Percentiles rank a stretch among this genome's conserved stretches.
Evolutionary conservation across 73 alveolate species (phyloP).

Genomic region (Paramecium bursaria): DNA sequence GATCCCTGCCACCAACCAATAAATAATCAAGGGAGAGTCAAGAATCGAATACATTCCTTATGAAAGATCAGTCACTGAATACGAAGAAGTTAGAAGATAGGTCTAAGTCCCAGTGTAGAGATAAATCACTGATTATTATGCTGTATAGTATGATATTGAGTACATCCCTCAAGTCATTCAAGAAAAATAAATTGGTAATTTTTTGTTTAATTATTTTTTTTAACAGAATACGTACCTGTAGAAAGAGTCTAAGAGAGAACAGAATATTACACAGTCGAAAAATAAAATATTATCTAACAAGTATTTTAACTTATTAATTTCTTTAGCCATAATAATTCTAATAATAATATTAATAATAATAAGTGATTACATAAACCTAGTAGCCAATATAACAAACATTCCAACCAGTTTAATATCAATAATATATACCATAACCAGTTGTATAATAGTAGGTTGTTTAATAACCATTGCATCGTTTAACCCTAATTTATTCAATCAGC

Average conservation of each 20-base stretch:
- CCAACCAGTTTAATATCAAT: conserved; percentile 1
- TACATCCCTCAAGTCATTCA: conserved; percentile 60
- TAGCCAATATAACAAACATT: background rate
- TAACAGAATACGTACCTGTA: conserved; percentile 60
- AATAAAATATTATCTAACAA: conserved; percentile 26
- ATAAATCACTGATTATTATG: conserved; percentile 68
- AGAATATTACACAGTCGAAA: conserved; percentile 67
- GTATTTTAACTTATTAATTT: background rate
- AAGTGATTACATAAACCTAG: background rate
- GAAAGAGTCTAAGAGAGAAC: conserved; percentile 68
- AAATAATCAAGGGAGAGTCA: conserved; percentile 63
- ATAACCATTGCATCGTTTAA: background rate
- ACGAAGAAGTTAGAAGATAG: conserved; percentile 68
- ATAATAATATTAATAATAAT: background rate
- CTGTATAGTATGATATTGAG: conserved; percentile 63
- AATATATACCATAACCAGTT: background rate
- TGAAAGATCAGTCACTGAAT: conserved; percentile 69
- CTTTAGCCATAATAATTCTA: conserved; percentile 33
- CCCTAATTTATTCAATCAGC: background rate
- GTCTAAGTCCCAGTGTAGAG: conserved; percentile 62
- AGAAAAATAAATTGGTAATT: conserved; percentile 63
- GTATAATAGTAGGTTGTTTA: conserved; percentile 9
- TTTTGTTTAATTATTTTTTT: background rate
- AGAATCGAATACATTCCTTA: conserved; percentile 71
- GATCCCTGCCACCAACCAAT: background rate